Base-by-base conservation (phyloP, 2,329 filamentous ascomycete genomes). In the Bipolaris zeicola region DNA sequence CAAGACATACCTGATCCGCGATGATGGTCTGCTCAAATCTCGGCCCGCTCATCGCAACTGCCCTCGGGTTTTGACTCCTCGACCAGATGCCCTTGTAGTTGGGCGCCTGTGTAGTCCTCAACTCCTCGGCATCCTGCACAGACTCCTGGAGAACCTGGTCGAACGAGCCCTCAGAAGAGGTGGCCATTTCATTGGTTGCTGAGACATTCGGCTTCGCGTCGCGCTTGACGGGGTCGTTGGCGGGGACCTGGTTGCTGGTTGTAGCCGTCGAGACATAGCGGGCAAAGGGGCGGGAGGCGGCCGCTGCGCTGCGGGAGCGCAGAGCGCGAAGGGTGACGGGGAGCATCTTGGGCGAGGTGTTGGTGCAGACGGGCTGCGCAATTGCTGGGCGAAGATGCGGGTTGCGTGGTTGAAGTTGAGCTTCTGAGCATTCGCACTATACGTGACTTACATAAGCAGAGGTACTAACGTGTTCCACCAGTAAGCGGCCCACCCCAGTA, bases 1-100 rank as follows among this genome's bases (percentile, higher is more conserved):
- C 20, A 34, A 16, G 18, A 73, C 86, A 66, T 82, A 97, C 94
- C 90, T 99, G 95, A 66, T 89, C 80, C 68, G 89, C 87, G 80
- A 98, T 94, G 72, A 96, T 91, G 33, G 92, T 98, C 86, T 98
- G 94, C 83, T 99, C 95, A 73, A 99, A 99, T 68, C 94, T 84
- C 64, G 95, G 95, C 39, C 95, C 95, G 39, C 87, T 87, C 94
- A 99, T 99, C 50, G 92, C 95, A 77, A 87, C 79, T 51, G 86
- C 84, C 70, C 94, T 85, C 37, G 92, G 87, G 77, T 87, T 86
- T 83, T 99, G 95, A 80, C 87, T 96, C 72, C 86, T 81, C 60
- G 91, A 92, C 95, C 95, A 99, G 58, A 91, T 84, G 5, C 79
- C 85, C 57, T 82, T 79, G 61, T 92, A 87, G 82, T 99, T 99